Conservation (phyloP, 106 monocot species). For the Dioscorea dumetorum region DNA sequence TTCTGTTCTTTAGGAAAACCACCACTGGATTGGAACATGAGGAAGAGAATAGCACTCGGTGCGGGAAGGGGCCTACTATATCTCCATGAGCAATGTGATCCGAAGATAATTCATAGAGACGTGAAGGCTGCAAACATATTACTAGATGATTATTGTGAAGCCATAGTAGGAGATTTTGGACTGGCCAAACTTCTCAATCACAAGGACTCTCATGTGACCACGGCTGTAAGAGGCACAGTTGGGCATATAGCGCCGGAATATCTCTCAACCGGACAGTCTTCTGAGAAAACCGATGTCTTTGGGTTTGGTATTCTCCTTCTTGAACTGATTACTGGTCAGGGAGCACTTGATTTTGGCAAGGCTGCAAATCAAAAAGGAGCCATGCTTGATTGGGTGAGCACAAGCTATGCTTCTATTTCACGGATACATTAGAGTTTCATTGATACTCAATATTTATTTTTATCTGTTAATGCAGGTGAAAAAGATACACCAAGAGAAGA, state of each 20-base stretch:
- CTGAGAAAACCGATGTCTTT: constrained; percentile 82
- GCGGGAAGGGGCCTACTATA: neutral
- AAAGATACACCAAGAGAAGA: constrained; percentile 6
- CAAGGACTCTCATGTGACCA: constrained; percentile 10
- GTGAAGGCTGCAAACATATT: constrained; percentile 49
- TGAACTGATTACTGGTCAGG: constrained; percentile 14
- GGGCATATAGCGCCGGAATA: constrained; percentile 48
- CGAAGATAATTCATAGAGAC: constrained; percentile 47
- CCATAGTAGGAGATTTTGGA: constrained; percentile 38
- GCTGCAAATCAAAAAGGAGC: constrained; percentile 11
- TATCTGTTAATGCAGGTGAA: neutral
- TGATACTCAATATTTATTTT: no score
- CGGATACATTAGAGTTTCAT: neutral
- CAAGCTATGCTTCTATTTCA: neutral
- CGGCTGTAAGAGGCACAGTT: constrained; percentile 38
- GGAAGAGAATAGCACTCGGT: constrained; percentile 10
- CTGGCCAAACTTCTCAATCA: constrained; percentile 9
- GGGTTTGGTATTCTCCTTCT: constrained; percentile 61
- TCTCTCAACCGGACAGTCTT: constrained; percentile 64
- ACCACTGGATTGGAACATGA: constrained; percentile 40
- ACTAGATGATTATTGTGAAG: constrained; percentile 38
- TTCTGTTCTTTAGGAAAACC: constrained; percentile 23
- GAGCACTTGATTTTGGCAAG: constrained; percentile 7
- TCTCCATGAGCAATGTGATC: constrained; percentile 24
- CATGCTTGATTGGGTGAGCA: neutral